A percentile compares a stretch with the other conserved stretches of the same genome.
Conservation (phyloP, 495 filamentous ascomycete species). For the Aspergillus leporis region DNA sequence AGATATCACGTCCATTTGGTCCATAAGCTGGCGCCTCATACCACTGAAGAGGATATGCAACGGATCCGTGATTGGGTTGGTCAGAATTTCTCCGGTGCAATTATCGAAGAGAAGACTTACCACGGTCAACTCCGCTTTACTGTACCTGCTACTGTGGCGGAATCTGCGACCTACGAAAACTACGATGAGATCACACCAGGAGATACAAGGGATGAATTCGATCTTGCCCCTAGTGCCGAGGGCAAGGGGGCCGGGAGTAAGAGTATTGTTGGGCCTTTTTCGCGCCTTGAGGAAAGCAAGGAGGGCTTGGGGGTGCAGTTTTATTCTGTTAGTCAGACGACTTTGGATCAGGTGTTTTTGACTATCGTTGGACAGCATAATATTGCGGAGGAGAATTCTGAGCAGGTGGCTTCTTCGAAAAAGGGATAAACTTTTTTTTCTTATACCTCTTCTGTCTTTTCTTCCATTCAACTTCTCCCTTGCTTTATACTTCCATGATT, state of each 20-base stretch:
- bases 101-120: constrained; percentile 70
- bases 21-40: constrained; percentile 70
- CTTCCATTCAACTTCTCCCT: neutral
- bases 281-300: constrained; percentile 66
- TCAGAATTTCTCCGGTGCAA: constrained; percentile 54
- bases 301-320: constrained; percentile 68
- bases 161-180: neutral
- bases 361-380: constrained; percentile 75
- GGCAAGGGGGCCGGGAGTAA: neutral
- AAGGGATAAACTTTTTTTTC: neutral
- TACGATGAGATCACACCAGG: neutral
- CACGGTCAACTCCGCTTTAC: constrained; percentile 82
- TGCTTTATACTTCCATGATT: no score
- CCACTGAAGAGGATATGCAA: constrained; percentile 62
- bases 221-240: neutral
- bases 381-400: constrained; percentile 69
- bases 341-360: constrained; percentile 86
- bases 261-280: constrained; percentile 65
- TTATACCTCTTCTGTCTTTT: neutral
- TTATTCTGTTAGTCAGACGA: constrained; percentile 78
- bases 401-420: neutral
- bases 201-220: neutral
- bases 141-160: constrained; percentile 49
- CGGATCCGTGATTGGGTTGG: constrained; percentile 62
- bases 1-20: constrained; percentile 57